These are phyloP conservation scores for Tricholoma matsutake DNA, from an alignment of 768 basidiomycete species.

Conservation along the genomic window DNA sequence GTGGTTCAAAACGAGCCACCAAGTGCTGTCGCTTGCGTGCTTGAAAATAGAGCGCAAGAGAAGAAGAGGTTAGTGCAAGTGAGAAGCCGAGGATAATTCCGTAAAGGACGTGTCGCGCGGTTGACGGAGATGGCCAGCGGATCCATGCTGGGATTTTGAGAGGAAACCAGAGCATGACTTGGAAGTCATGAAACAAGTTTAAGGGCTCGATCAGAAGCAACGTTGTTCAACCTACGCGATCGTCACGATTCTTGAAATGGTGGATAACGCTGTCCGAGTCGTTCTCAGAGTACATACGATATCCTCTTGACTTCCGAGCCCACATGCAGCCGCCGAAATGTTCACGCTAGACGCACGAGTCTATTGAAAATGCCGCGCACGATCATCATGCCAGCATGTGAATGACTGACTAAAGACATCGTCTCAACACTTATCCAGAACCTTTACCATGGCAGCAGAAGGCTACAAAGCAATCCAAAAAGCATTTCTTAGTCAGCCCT, in stretches of 20 bases:
- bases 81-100: slow-evolving; percentile 71
- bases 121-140: slow-evolving; percentile 35
- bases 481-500: slow-evolving; percentile 59
- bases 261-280: too few species aligned
- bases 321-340: background rate
- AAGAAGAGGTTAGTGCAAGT: slow-evolving; percentile 69
- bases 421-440: background rate
- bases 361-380: background rate
- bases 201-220: background rate
- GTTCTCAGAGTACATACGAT: background rate
- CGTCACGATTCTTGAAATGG: too few species aligned
- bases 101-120: slow-evolving; percentile 35
- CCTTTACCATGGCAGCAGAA: slow-evolving; percentile 13
- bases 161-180: slow-evolving; percentile 20
- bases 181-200: slow-evolving; percentile 14
- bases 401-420: background rate
- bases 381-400: slow-evolving; percentile 4
- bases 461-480: slow-evolving; percentile 38
- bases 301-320: too few species aligned
- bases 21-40: slow-evolving; percentile 46
- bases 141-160: slow-evolving; percentile 29
- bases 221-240: background rate
- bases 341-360: background rate
- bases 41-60: slow-evolving; percentile 53
- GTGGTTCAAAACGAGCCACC: slow-evolving; percentile 34